These are phyloP conservation scores for Suillus discolor DNA, from an alignment of 768 basidiomycete species.

Conservation along the genomic window DNA sequence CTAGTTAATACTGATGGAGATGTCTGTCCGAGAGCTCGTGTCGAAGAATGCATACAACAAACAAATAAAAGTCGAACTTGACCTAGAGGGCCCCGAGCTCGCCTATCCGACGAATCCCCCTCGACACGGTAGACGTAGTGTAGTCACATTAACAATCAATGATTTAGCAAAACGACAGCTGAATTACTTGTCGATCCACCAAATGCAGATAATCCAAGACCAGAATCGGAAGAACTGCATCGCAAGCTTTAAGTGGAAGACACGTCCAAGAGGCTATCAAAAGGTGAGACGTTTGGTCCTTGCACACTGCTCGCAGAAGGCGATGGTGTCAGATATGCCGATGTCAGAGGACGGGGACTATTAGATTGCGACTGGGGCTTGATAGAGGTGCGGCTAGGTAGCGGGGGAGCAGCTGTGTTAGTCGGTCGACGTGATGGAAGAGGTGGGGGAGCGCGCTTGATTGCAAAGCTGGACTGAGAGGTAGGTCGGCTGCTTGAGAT, in stretches of 20 bases:
- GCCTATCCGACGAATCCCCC: neutral
- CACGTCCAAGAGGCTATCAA: constrained; percentile 62
- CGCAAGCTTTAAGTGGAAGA: constrained; percentile 15
- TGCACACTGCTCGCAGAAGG: constrained; percentile 38
- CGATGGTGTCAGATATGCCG: constrained; percentile 30
- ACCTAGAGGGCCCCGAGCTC: neutral
- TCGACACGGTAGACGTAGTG: neutral
- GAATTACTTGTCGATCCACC: neutral
- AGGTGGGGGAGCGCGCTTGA: constrained; percentile 60
- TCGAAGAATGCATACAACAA: neutral
- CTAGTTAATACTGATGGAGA: neutral
- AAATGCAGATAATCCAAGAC: neutral
- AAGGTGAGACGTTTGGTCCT: constrained; percentile 57
- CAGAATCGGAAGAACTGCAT: neutral
- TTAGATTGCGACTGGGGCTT: constrained; percentile 21
- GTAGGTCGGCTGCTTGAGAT: constrained; percentile 27
- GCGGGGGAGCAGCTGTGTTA: constrained; percentile 39
- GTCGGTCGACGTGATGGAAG: constrained; percentile 62
- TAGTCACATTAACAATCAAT: neutral
- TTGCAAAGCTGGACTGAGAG: constrained; percentile 20
- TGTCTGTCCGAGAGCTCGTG: neutral
- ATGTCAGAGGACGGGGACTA: constrained; percentile 21
- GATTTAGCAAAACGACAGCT: neutral
- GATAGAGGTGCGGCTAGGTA: constrained; percentile 46
- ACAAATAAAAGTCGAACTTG: neutral